Evolutionary conservation across 192 early-diverging fungal genomes (phyloP).

Genomic region (Backusella macrospora): DNA sequence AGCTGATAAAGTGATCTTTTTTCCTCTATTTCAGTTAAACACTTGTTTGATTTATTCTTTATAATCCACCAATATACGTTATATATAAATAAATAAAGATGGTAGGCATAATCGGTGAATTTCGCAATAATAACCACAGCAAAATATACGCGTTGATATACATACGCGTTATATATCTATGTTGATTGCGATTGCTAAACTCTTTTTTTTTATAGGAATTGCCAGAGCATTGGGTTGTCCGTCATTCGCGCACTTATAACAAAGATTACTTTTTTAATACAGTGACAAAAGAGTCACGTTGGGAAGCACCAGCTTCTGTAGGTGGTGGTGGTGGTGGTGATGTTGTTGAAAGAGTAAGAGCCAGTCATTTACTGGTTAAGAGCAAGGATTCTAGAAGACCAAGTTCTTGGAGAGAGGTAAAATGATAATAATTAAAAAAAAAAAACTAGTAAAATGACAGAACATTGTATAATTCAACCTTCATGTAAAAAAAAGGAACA

Average conservation of each 20-base stretch:
- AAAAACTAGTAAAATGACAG: background rate
- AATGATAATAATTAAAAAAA: background rate
- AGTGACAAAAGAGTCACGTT: constrained; percentile 70
- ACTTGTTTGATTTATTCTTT: too few relatives aligned
- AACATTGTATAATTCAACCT: background rate
- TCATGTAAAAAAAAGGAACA: constrained; percentile 51
- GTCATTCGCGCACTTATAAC: constrained; percentile 65
- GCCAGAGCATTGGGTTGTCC: constrained; percentile 71
- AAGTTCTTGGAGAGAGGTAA: constrained; percentile 86
- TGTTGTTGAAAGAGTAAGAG: constrained; percentile 61
- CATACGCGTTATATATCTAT: background rate
- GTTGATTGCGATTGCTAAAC: background rate
- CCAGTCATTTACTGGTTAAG: constrained; percentile 91
- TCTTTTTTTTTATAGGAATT: constrained; percentile 43
- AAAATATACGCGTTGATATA: background rate
- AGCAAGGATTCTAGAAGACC: constrained; percentile 84
- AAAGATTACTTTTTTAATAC: constrained; percentile 82
- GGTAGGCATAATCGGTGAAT: background rate
- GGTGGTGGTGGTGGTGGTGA: constrained; percentile 31
- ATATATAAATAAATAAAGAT: background rate
- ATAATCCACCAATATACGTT: background rate
- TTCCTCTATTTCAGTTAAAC: too few relatives aligned
- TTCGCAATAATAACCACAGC: background rate
- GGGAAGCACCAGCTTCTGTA: constrained; percentile 65
- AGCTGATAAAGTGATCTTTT: too few relatives aligned